phyloP scores from a whole-genome alignment of 495 filamentous ascomycete genomes.

The Aspergillus funiculosus region DNA sequence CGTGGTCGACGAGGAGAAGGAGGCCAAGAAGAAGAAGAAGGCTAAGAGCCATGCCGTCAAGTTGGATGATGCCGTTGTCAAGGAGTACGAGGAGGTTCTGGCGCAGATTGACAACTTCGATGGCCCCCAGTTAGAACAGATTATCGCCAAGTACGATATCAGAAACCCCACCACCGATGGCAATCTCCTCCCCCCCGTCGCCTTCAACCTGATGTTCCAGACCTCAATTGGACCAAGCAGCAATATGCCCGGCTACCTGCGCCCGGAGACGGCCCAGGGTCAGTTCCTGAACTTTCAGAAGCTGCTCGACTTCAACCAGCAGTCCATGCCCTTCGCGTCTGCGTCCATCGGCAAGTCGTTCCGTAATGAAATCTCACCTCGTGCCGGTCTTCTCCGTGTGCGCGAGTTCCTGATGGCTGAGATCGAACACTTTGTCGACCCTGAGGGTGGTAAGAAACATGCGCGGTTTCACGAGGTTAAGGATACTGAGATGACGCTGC shows the following conservation, averaged over 20 bases:
- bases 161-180: slow-evolving; percentile 57
- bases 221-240: slow-evolving; percentile 63
- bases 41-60: slow-evolving; percentile 53
- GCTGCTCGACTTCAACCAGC: slow-evolving; percentile 65
- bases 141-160: slow-evolving; percentile 62
- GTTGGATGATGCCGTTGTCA: slow-evolving; percentile 56
- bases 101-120: slow-evolving; percentile 69
- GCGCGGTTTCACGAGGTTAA: slow-evolving; percentile 58
- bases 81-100: slow-evolving; percentile 64
- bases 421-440: slow-evolving; percentile 70
- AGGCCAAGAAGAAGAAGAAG: slow-evolving; percentile 63
- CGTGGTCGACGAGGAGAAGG: slow-evolving; percentile 58
- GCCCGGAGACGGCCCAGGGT: slow-evolving; percentile 64
- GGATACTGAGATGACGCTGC: slow-evolving; percentile 56
- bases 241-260: slow-evolving; percentile 57
- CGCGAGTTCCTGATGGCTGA: slow-evolving; percentile 72
- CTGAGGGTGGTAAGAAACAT: slow-evolving; percentile 65
- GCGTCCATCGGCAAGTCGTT: slow-evolving; percentile 74
- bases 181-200: slow-evolving; percentile 55
- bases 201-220: slow-evolving; percentile 74
- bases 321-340: slow-evolving; percentile 65
- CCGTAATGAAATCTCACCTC: slow-evolving; percentile 68
- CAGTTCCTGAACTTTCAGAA: slow-evolving; percentile 66
- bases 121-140: slow-evolving; percentile 55
- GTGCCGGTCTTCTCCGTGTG: slow-evolving; percentile 60